Percentiles rank a stretch among this genome's conserved stretches.
Conservation (phyloP, 202 grass and related monocot species). For the Panicum virgatum region DNA sequence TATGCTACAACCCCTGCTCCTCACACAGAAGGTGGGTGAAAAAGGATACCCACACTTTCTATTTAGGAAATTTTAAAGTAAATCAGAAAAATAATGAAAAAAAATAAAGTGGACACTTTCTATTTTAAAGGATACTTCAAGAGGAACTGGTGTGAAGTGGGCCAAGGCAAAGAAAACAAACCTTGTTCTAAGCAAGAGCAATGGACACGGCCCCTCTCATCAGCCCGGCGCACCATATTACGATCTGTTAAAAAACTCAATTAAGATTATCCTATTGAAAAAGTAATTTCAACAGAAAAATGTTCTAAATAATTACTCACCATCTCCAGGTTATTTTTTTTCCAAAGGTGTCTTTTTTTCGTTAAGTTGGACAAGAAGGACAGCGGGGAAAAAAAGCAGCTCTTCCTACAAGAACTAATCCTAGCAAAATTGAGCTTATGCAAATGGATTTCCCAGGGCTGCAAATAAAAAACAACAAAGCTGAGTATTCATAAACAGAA, state of each 20-base stretch:
- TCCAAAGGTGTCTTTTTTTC: conserved; percentile 61
- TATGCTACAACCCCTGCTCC: no score
- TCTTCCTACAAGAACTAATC: conserved; percentile 86
- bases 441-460: conserved; percentile 89
- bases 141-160: no score
- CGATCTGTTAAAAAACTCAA: no score
- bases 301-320: conserved; percentile 41
- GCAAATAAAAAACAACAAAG: conserved; percentile 38
- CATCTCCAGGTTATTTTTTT: conserved; percentile 76
- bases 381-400: conserved; percentile 97
- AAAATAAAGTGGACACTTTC: no score
- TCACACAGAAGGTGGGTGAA: background rate
- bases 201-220: no score
- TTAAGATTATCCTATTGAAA: no score
- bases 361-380: conserved; percentile 95
- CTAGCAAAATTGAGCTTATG: conserved; percentile 83
- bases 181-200: no score
- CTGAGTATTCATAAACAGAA: no score
- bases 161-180: no score
- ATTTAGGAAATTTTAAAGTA: background rate
- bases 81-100: background rate
- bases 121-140: no score
- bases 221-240: no score
- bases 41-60: background rate
- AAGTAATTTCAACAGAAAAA: background rate